Base-by-base conservation (phyloP, 2,329 filamentous ascomycete genomes). In the Xylariaceae sp. region DNA sequence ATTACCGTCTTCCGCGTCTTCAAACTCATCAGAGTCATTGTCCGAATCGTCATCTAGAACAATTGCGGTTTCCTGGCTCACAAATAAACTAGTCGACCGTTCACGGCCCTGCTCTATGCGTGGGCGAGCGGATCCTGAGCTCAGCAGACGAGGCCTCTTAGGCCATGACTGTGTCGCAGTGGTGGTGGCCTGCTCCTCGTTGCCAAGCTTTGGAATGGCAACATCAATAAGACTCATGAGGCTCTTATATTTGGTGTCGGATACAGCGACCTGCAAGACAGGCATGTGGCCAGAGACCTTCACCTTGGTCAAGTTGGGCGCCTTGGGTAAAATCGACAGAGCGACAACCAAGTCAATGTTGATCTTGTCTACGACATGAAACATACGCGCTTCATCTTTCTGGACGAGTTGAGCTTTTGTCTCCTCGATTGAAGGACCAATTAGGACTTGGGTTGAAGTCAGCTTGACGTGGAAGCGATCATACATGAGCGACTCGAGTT, bases 291-390 rank as follows among this genome's bases (percentile, higher is more conserved):
- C 94, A 1, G 92, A 95, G 39, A 99, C 85, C 62, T 90, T 88
- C 66, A 97, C 87, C 69, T 94, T 94, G 11, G 94, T 95, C 53
- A 99, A 78, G 64, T 97, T 95, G 0, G 93, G 89, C 0, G 91
- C 91, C 71, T 97, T 97, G 0, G 94, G 94, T n/a, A 99, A 79
- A 66, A 99, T 99, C 6, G 92, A 99, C 17, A 89, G 88, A 72
- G 97, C 92, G n/a, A 99, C 85, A 9, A 92, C 86, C 72, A 99
- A 97, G 72, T 97, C 90, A 67, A 99, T 89, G 67, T 96, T 99
- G 77, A 99, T 99, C 65, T 90, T 87, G 73, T 99, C 93, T 42
- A 99, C 90, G 57, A 99, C 86, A 71, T 97, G 93, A 65, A 95
- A 82, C 63, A 87, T 87, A 58, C 87, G 88, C 1, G 82, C 80